A percentile compares a stretch with the other conserved stretches of the same genome.
These are phyloP conservation scores for Phytophthora kernoviae DNA, from an alignment of 352 stramenopile genomes.

Conservation along the genomic window DNA sequence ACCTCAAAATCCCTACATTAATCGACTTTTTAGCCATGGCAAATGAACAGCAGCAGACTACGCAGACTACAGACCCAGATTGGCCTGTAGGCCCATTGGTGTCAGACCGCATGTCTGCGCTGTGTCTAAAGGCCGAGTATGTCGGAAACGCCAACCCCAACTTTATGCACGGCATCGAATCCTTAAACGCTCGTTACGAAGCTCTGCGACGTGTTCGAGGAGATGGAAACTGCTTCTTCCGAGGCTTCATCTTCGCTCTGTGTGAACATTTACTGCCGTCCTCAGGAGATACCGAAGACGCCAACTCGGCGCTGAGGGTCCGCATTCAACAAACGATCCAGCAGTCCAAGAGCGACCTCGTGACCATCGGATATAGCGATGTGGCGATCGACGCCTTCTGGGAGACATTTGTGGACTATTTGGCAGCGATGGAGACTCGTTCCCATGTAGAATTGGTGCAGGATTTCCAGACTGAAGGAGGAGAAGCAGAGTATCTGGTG, in stretches of 20 bases:
- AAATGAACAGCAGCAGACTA: neutral
- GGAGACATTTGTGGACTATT: constrained; percentile 92
- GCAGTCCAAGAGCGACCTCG: constrained; percentile 68
- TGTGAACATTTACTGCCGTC: constrained; percentile 74
- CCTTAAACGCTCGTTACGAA: constrained; percentile 68
- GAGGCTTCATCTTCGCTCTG: constrained; percentile 88
- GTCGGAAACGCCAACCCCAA: constrained; percentile 72
- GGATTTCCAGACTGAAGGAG: constrained; percentile 87
- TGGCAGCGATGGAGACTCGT: constrained; percentile 78
- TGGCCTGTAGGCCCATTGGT: constrained; percentile 43
- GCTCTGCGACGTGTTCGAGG: constrained; percentile 83
- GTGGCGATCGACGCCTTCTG: constrained; percentile 94
- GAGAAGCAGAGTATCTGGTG: constrained; percentile 87
- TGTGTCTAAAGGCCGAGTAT: constrained; percentile 73
- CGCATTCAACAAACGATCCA: constrained; percentile 70
- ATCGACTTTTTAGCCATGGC: neutral
- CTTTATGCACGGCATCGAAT: constrained; percentile 75
- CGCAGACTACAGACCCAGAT: constrained; percentile 9
- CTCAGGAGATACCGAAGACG: constrained; percentile 23
- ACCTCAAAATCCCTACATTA: neutral
- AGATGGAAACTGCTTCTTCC: constrained; percentile 94
- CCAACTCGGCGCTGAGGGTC: constrained; percentile 29
- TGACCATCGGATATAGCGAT: constrained; percentile 90
- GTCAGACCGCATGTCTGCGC: constrained; percentile 58
- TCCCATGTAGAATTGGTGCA: constrained; percentile 72